Conservation (phyloP, 768 basidiomycete species). For the Termitomyces sp. region DNA sequence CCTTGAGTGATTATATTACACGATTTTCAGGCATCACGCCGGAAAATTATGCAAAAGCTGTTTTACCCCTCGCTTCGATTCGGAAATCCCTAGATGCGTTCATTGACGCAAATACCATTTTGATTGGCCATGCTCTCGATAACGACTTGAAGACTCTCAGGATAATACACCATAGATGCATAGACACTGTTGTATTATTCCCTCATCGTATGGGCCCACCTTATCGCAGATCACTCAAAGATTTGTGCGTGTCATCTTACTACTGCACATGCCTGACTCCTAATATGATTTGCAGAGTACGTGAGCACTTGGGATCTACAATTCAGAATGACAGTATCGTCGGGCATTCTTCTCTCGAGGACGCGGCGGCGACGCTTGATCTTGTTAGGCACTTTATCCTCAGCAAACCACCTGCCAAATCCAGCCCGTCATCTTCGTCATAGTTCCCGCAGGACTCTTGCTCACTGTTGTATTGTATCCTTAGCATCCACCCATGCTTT, state of each 20-base stretch:
- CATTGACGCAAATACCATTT: conserved; percentile 77
- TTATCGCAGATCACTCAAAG: conserved; percentile 75
- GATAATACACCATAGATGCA: conserved; percentile 77
- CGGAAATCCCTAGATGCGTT: conserved; percentile 65
- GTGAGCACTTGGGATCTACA: conserved; percentile 72
- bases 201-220: conserved; percentile 75
- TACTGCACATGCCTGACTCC: neutral
- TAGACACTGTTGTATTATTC: conserved; percentile 88
- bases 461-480: neutral
- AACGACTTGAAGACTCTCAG: conserved; percentile 92
- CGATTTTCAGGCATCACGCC: conserved; percentile 81
- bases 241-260: conserved; percentile 53
- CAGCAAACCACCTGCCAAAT: conserved; percentile 44
- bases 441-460: neutral
- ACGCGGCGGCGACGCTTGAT: conserved; percentile 85
- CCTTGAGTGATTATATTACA: conserved; percentile 88
- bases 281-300: conserved; percentile 49
- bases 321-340: conserved; percentile 80
- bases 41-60: conserved; percentile 56
- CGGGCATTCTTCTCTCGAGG: conserved; percentile 90
- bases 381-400: conserved; percentile 81
- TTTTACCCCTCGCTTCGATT: conserved; percentile 62
- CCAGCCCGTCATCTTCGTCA: conserved; percentile 1
- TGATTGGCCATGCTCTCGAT: conserved; percentile 89
- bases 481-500: neutral